phyloP scores from a whole-genome alignment of 495 filamentous ascomycete genomes.

The Neurospora sp. region DNA sequence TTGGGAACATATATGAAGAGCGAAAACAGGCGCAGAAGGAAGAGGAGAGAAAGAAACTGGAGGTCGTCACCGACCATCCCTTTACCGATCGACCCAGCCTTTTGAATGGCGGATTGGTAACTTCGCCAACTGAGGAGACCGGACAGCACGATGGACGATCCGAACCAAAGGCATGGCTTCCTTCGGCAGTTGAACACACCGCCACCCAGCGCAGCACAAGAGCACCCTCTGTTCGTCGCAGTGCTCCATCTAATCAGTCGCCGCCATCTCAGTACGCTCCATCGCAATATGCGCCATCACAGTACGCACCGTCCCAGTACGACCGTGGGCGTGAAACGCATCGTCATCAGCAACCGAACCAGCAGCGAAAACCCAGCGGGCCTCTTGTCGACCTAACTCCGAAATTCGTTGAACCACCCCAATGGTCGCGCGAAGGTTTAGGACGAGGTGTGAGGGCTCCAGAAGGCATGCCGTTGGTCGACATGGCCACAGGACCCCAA shows the following conservation, averaged over 20 bases:
- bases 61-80: constrained; percentile 14
- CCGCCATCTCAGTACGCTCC: neutral
- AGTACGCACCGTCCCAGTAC: neutral
- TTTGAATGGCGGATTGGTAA: constrained; percentile 27
- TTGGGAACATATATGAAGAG: constrained; percentile 33
- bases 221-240: constrained; percentile 6
- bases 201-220: constrained; percentile 21
- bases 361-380: constrained; percentile 31
- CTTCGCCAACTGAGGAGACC: neutral
- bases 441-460: constrained; percentile 60
- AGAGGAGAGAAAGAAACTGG: constrained; percentile 8
- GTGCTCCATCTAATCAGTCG: constrained; percentile 12
- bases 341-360: constrained; percentile 15
- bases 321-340: neutral
- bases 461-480: constrained; percentile 51
- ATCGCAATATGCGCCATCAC: neutral
- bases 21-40: constrained; percentile 23
- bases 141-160: neutral
- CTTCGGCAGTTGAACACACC: constrained; percentile 35
- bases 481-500: constrained; percentile 28
- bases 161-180: constrained; percentile 31
- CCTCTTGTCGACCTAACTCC: constrained; percentile 69
- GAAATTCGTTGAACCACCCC: constrained; percentile 62
- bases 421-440: constrained; percentile 48
- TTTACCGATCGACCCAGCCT: constrained; percentile 44